phyloP scores from a whole-genome alignment of 1,284 basidiomycete genomes.

The Austropuccinia psidii region DNA sequence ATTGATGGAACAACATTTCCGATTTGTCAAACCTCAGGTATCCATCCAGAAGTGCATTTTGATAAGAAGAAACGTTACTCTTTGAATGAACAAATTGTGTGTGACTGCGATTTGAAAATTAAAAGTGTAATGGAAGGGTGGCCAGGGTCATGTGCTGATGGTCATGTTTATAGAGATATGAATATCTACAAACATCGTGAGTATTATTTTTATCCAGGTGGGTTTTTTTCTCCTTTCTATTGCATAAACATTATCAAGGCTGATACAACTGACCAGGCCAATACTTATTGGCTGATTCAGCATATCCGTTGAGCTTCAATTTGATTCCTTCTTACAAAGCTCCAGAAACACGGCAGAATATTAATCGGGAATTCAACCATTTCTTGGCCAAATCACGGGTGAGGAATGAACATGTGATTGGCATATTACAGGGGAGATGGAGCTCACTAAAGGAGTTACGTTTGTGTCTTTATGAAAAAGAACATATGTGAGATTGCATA shows the following conservation, averaged over 20 bases:
- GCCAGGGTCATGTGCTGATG: neutral
- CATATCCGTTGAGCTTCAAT: neutral
- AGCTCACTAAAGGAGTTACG: neutral
- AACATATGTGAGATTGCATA: neutral
- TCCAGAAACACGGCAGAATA: neutral
- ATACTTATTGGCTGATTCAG: slow-evolving; percentile 2
- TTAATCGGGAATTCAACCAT: slow-evolving; percentile 8
- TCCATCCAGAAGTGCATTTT: neutral
- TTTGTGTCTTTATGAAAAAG: neutral
- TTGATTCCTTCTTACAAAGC: slow-evolving; percentile 1
- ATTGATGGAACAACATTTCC: slow-evolving; percentile 13
- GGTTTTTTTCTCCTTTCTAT: too few species aligned
- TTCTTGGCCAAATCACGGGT: neutral
- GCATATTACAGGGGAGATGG: neutral
- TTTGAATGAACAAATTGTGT: slow-evolving; percentile 1
- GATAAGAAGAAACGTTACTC: neutral
- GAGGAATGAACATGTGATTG: slow-evolving; percentile 1
- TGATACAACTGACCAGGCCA: neutral
- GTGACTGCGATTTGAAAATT: neutral
- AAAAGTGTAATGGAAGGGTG: neutral
- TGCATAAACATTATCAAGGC: neutral
- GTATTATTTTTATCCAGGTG: neutral
- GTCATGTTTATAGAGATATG: neutral
- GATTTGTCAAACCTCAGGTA: neutral
- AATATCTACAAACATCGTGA: neutral